Conservation (phyloP, 805 yeast genomes). For the Hanseniaspora occidentalis region DNA sequence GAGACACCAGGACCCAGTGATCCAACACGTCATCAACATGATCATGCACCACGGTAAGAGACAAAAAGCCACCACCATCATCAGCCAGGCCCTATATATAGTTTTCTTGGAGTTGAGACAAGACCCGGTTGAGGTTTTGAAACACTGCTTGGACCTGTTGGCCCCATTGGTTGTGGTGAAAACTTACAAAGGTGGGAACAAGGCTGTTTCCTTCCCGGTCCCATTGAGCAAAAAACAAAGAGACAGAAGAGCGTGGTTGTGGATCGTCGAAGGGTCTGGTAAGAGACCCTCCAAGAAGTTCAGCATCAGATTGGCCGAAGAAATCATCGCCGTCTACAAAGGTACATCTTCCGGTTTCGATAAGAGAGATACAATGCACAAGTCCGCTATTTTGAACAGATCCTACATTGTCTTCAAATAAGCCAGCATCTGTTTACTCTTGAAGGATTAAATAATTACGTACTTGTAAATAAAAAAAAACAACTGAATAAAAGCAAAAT, state of each 20-base stretch:
- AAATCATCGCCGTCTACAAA: conserved; percentile 59
- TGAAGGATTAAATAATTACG: background rate
- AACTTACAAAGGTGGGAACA: conserved; percentile 73
- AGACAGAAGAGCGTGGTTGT: conserved; percentile 71
- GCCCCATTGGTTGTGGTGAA: conserved; percentile 76
- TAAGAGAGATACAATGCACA: conserved; percentile 72
- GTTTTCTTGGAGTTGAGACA: conserved; percentile 44
- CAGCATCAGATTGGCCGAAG: conserved; percentile 85
- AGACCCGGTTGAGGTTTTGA: conserved; percentile 71
- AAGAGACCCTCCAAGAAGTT: conserved; percentile 71
- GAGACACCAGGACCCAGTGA: conserved; percentile 45
- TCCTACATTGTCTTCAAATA: conserved; percentile 46
- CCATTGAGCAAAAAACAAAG: conserved; percentile 78
- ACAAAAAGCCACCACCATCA: conserved; percentile 57
- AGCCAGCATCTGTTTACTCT: too few species aligned
- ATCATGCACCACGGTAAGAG: conserved; percentile 91
- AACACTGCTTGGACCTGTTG: conserved; percentile 62
- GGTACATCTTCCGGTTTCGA: conserved; percentile 80
- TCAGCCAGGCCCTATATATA: conserved; percentile 70
- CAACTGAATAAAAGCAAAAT: conserved; percentile 11
- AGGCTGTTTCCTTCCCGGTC: conserved; percentile 65
- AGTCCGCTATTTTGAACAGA: conserved; percentile 78
- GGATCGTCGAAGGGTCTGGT: conserved; percentile 80
- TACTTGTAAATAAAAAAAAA: conserved; percentile 12
- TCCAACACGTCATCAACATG: conserved; percentile 69